Conservation (phyloP, 371 early-diverging fungal species). For the Mycotypha africana region DNA sequence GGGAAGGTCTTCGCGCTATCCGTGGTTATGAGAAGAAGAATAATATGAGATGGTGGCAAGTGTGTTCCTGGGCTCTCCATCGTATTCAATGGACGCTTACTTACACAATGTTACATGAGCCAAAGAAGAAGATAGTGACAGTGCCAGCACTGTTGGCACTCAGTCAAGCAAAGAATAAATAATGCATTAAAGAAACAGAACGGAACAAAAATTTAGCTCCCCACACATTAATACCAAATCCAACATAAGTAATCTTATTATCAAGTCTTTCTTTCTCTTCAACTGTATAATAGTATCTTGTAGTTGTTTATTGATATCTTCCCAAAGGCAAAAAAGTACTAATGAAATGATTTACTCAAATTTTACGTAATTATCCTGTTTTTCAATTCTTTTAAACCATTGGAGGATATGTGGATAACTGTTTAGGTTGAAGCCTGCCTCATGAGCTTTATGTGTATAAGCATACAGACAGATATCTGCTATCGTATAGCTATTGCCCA, state of each 20-base stretch:
- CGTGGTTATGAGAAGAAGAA: constrained; percentile 13
- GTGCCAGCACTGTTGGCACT: constrained; percentile 14
- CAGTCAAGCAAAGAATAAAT: no score
- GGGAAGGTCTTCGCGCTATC: constrained; percentile 35
- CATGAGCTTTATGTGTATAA: not conserved
- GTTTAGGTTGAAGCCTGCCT: not conserved
- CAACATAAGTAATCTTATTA: no score
- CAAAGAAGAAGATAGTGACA: constrained; percentile 31
- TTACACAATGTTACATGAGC: constrained; percentile 40
- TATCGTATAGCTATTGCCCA: not conserved
- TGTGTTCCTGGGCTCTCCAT: constrained; percentile 25
- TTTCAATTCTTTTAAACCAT: not conserved
- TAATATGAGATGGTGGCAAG: constrained; percentile 32
- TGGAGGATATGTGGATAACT: not conserved
- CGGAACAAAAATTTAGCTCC: no score
- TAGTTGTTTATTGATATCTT: no score
- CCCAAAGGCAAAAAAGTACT: no score
- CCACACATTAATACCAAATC: no score
- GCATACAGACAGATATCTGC: not conserved
- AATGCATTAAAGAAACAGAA: no score
- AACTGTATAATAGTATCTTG: no score
- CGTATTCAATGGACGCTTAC: constrained; percentile 37
- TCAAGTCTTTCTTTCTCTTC: no score
- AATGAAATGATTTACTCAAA: no score
- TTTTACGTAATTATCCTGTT: not conserved